Evolutionary conservation across 2,329 filamentous ascomycete species (phyloP).

Genomic region (Metarhizium humberi): DNA sequence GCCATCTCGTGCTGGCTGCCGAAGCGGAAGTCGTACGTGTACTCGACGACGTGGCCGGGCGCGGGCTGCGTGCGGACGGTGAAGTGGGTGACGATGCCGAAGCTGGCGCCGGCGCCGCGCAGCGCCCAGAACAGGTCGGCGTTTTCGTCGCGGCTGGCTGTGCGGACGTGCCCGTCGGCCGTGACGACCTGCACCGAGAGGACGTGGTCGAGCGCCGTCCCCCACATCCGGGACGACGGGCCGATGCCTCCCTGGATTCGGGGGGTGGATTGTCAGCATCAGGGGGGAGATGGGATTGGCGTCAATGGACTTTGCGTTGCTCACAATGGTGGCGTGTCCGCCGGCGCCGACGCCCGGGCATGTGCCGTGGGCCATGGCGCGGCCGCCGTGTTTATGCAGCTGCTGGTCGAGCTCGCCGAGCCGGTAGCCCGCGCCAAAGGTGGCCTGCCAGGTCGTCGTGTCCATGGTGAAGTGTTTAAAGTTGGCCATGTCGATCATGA

Average conservation of each 20-base stretch:
- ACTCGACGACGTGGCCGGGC: conserved; percentile 47
- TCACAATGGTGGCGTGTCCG: conserved; percentile 47
- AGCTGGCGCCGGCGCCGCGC: conserved; percentile 45
- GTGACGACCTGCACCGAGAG: conserved; percentile 47
- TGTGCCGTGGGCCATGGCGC: conserved; percentile 51
- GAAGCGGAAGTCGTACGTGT: conserved; percentile 45
- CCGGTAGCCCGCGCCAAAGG: conserved; percentile 42
- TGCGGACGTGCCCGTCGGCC: conserved; percentile 40
- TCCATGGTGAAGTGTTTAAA: conserved; percentile 46
- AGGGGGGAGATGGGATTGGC: not conserved
- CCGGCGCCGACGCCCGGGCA: conserved; percentile 51
- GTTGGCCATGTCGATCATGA: conserved; percentile 46
- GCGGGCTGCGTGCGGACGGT: conserved; percentile 46
- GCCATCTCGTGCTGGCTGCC: conserved; percentile 38
- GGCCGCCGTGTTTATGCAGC: conserved; percentile 39
- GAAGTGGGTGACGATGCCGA: conserved; percentile 49
- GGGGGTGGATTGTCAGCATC: not conserved
- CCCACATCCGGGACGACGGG: conserved; percentile 51
- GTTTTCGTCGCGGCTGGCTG: conserved; percentile 37
- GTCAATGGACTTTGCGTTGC: conserved; percentile 8
- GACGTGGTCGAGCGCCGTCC: conserved; percentile 44
- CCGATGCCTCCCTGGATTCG: conserved; percentile 42
- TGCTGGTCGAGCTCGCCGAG: conserved; percentile 41
- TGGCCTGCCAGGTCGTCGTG: conserved; percentile 40
- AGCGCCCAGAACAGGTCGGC: conserved; percentile 47